A percentile compares a stretch with the other conserved stretches of the same genome.
Evolutionary conservation across 2,329 filamentous ascomycete genomes (phyloP).

Genomic region (Neospermospora avenae): DNA sequence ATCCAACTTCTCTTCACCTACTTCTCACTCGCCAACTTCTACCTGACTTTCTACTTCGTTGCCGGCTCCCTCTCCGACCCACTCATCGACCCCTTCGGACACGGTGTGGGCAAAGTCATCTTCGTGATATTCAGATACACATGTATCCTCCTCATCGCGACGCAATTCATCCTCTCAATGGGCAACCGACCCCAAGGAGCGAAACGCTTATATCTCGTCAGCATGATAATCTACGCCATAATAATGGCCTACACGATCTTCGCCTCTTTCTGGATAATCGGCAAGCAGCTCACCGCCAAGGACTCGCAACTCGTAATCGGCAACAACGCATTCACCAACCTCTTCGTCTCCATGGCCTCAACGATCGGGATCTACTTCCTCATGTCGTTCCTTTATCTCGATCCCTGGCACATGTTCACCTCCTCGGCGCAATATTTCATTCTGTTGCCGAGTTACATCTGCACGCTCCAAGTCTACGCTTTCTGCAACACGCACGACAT

Average conservation of each 20-base stretch:
- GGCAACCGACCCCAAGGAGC: conserved; percentile 95
- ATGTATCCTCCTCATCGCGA: conserved; percentile 81
- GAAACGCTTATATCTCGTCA: conserved; percentile 81
- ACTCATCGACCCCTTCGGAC: conserved; percentile 83
- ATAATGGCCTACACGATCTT: conserved; percentile 98
- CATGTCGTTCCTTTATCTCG: conserved; percentile 94
- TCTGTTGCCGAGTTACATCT: conserved; percentile 89
- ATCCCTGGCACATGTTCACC: conserved; percentile 99
- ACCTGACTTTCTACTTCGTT: conserved; percentile 97
- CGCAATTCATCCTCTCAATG: conserved; percentile 94
- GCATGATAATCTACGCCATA: conserved; percentile 84
- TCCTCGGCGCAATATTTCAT: conserved; percentile 88
- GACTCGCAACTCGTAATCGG: conserved; percentile 57
- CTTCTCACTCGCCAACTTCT: conserved; percentile 98
- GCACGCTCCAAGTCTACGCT: conserved; percentile 94
- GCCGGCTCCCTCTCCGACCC: conserved; percentile 82
- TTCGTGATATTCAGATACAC: conserved; percentile 84
- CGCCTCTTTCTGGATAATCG: conserved; percentile 82
- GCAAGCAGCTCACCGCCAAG: conserved; percentile 64
- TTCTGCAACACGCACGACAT: conserved; percentile 99
- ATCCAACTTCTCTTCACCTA: conserved; percentile 92
- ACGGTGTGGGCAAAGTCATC: conserved; percentile 78
- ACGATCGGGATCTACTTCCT: conserved; percentile 93
- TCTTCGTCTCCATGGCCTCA: conserved; percentile 84
- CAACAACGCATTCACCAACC: conserved; percentile 90